Conservation (phyloP, 2,329 filamentous ascomycete genomes). For the Atkinsonella hypoxylon region DNA sequence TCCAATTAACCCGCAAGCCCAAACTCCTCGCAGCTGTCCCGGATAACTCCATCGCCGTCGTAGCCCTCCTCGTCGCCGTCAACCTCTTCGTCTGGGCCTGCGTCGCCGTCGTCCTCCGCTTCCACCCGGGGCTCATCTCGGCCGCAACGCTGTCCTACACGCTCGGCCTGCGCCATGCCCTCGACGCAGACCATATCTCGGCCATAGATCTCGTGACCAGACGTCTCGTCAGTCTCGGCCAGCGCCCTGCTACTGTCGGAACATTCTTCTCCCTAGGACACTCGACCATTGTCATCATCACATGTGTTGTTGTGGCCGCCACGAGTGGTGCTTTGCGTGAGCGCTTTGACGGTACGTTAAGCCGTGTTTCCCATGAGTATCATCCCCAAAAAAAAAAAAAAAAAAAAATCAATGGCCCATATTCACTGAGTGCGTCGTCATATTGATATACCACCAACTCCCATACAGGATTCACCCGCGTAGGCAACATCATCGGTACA, state of each 20-base stretch:
- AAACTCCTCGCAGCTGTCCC: slow-evolving; percentile 20
- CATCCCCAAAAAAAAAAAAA: too few species aligned
- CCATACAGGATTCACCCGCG: slow-evolving; percentile 46
- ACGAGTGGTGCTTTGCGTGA: slow-evolving; percentile 74
- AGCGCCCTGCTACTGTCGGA: slow-evolving; percentile 80
- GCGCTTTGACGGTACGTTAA: slow-evolving; percentile 49
- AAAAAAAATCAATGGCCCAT: too few species aligned
- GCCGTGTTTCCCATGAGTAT: too few species aligned
- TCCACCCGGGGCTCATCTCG: slow-evolving; percentile 53
- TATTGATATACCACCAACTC: too few species aligned
- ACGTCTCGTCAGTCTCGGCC: slow-evolving; percentile 72
- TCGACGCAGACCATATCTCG: slow-evolving; percentile 81
- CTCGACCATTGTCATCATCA: slow-evolving; percentile 83
- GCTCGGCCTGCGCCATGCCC: slow-evolving; percentile 82
- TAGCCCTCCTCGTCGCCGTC: slow-evolving; percentile 33
- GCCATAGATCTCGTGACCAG: slow-evolving; percentile 95
- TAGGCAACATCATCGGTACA: slow-evolving; percentile 84
- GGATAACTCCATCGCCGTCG: slow-evolving; percentile 32
- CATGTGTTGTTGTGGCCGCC: slow-evolving; percentile 82
- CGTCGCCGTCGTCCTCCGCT: slow-evolving; percentile 39
- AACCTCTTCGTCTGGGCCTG: slow-evolving; percentile 45
- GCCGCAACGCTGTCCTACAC: slow-evolving; percentile 79
- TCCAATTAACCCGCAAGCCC: slow-evolving; percentile 17
- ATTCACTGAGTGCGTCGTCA: too few species aligned
- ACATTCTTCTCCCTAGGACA: slow-evolving; percentile 92